These are phyloP conservation scores for Rauvolfia tetraphylla DNA, from an alignment of 257 asterid genomes.

Conservation along the genomic window DNA sequence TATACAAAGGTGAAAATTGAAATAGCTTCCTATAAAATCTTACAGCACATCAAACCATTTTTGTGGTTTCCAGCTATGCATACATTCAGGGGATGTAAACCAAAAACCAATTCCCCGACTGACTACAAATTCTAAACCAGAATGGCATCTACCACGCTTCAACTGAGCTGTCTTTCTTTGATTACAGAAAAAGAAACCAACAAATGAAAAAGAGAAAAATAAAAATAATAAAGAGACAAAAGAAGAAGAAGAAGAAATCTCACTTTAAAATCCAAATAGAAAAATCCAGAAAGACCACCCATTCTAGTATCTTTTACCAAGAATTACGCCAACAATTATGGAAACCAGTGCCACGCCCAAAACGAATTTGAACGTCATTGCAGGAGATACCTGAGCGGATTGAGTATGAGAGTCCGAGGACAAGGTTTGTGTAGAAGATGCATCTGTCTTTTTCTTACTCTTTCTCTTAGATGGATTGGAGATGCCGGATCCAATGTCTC, in stretches of 20 bases:
- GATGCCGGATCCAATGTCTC: constrained; percentile 45
- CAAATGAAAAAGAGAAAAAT: background rate
- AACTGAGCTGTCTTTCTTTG: background rate
- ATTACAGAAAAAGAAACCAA: background rate
- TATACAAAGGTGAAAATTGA: background rate
- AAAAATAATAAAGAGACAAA: background rate
- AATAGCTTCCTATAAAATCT: background rate
- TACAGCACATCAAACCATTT: background rate
- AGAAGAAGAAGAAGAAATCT: background rate
- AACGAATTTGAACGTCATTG: constrained; percentile 42
- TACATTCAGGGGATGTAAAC: background rate
- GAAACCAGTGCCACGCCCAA: constrained; percentile 83
- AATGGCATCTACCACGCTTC: background rate
- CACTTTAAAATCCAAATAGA: constrained; percentile 7
- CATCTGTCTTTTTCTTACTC: constrained; percentile 65
- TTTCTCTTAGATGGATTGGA: constrained; percentile 54
- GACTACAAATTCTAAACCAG: background rate
- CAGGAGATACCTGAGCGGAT: constrained; percentile 36
- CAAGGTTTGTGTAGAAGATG: constrained; percentile 36
- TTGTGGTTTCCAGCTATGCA: background rate
- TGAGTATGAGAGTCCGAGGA: constrained; percentile 38
- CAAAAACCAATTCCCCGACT: constrained; percentile 5
- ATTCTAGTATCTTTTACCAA: constrained; percentile 62
- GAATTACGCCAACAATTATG: constrained; percentile 56
- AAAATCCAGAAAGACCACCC: background rate